Conservation (phyloP, 306 rosid genomes). For the Glycine latifolia region DNA sequence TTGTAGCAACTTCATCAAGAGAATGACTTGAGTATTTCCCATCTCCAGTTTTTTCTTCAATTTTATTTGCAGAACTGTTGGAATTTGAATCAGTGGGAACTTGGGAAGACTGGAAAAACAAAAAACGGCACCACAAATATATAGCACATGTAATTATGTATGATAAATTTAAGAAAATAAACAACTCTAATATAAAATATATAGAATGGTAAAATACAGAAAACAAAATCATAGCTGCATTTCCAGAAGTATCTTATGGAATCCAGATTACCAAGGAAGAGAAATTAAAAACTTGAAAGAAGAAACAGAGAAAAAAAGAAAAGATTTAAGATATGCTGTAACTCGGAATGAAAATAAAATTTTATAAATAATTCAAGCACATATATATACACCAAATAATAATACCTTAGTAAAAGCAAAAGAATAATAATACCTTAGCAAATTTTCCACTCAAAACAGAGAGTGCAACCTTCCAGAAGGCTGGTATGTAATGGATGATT, state of each 20-base stretch:
- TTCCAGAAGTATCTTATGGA: slow-evolving; percentile 29
- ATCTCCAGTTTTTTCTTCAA: slow-evolving; percentile 85
- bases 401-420: slow-evolving; percentile 65
- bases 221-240: slow-evolving; percentile 15
- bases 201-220: slow-evolving; percentile 23
- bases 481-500: slow-evolving; percentile 84
- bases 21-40: slow-evolving; percentile 92
- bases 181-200: slow-evolving; percentile 30
- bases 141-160: slow-evolving; percentile 37
- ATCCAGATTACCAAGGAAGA: slow-evolving; percentile 4
- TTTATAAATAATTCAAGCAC: slow-evolving; percentile 19
- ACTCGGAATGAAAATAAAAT: slow-evolving; percentile 22
- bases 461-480: slow-evolving; percentile 92
- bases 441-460: slow-evolving; percentile 97
- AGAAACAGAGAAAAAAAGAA: slow-evolving; percentile 2
- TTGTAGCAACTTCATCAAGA: slow-evolving; percentile 91
- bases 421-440: slow-evolving; percentile 74
- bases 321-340: slow-evolving; percentile 30
- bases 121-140: slow-evolving; percentile 39
- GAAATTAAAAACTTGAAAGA: slow-evolving; percentile 27
- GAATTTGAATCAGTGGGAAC: slow-evolving; percentile 83
- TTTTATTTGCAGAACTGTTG: slow-evolving; percentile 66
- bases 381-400: slow-evolving; percentile 16
- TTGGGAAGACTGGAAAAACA: slow-evolving; percentile 77
- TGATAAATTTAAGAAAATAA: slow-evolving; percentile 36